These are phyloP conservation scores for Petunia secreta DNA, from an alignment of 257 asterid genomes.

Conservation along the genomic window DNA sequence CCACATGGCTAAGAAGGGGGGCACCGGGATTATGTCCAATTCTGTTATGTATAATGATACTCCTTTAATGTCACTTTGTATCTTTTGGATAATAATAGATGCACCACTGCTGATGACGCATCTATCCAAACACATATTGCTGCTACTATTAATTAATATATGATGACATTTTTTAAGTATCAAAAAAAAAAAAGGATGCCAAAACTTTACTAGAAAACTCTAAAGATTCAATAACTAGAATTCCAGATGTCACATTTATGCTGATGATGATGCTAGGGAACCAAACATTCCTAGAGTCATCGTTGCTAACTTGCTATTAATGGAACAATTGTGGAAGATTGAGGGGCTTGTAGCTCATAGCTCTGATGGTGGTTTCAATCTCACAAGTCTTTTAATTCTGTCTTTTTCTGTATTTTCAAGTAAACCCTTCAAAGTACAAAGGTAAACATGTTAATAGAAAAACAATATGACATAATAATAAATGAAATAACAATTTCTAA, in stretches of 20 bases:
- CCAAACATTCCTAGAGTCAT: background rate
- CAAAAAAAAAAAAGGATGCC: background rate
- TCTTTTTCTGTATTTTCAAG: slow-evolving; percentile 58
- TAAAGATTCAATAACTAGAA: background rate
- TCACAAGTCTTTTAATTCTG: slow-evolving; percentile 47
- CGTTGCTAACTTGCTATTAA: background rate
- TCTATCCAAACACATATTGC: too few species aligned
- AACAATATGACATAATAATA: background rate
- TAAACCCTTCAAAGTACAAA: slow-evolving; percentile 41
- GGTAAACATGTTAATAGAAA: background rate
- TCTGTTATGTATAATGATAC: too few species aligned
- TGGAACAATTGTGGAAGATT: background rate
- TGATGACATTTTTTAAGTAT: too few species aligned
- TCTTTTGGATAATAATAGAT: too few species aligned
- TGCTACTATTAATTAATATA: too few species aligned
- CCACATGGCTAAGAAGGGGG: too few species aligned
- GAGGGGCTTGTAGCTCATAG: slow-evolving; percentile 29
- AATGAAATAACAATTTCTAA: background rate
- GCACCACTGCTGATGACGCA: too few species aligned
- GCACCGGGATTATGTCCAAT: too few species aligned
- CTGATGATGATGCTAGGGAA: background rate
- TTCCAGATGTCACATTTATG: background rate
- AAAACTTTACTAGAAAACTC: background rate
- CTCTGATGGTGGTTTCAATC: slow-evolving; percentile 48
- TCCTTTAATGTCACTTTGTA: too few species aligned